Conservation (phyloP, 1,284 basidiomycete species). For the Fistulina hepatica region DNA sequence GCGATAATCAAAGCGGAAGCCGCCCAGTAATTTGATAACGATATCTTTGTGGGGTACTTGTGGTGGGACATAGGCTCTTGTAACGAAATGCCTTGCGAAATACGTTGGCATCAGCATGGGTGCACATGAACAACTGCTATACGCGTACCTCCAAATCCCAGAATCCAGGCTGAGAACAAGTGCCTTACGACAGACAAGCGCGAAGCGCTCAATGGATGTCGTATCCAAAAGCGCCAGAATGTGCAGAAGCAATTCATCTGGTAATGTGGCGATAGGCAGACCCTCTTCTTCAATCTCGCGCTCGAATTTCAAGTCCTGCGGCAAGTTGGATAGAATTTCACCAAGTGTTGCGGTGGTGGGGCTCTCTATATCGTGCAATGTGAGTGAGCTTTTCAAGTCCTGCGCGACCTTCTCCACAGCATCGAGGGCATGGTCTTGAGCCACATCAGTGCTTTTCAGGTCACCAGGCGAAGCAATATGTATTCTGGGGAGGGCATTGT, state of each 20-base stretch:
- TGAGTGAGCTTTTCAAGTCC: slow-evolving; percentile 10
- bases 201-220: slow-evolving; percentile 69
- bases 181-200: slow-evolving; percentile 57
- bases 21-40: slow-evolving; percentile 37
- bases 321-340: slow-evolving; percentile 37
- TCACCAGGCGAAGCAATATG: no score
- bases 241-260: slow-evolving; percentile 64
- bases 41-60: slow-evolving; percentile 45
- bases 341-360: slow-evolving; percentile 33
- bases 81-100: slow-evolving; percentile 39
- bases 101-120: slow-evolving; percentile 2
- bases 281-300: slow-evolving; percentile 57
- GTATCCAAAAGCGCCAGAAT: slow-evolving; percentile 57
- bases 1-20: slow-evolving; percentile 56
- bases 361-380: slow-evolving; percentile 11
- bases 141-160: slow-evolving; percentile 62
- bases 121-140: slow-evolving; percentile 4
- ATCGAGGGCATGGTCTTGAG: not conserved
- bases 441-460: no score
- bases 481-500: slow-evolving; percentile 24
- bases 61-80: slow-evolving; percentile 63
- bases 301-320: slow-evolving; percentile 43
- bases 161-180: slow-evolving; percentile 58
- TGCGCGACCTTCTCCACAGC: slow-evolving; percentile 7
- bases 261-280: slow-evolving; percentile 47